These are phyloP conservation scores for Hanseniaspora sp. DNA, from an alignment of 1,139 yeast genomes.

Conservation along the genomic window DNA sequence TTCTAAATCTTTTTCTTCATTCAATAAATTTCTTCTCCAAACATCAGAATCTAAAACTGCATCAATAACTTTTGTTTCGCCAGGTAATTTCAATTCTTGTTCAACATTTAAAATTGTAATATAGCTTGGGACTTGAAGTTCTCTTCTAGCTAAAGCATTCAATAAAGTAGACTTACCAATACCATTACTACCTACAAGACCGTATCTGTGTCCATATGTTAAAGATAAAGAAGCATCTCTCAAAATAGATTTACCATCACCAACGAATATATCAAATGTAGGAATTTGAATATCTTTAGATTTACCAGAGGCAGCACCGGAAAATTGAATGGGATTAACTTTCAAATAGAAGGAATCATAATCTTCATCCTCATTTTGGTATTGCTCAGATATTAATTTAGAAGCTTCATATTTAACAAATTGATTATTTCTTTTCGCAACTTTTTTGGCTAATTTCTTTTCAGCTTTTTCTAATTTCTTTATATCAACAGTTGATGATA, in stretches of 20 bases:
- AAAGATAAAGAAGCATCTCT: constrained; percentile 79
- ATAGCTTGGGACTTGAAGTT: constrained; percentile 83
- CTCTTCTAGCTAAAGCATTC: constrained; percentile 87
- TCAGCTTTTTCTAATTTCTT: constrained; percentile 96
- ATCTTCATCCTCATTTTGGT: constrained; percentile 38
- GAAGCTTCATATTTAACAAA: constrained; percentile 88
- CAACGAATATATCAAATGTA: constrained; percentile 84
- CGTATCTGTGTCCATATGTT: constrained; percentile 88
- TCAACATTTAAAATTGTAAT: constrained; percentile 93
- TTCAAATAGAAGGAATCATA: constrained; percentile 91
- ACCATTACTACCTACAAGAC: constrained; percentile 98
- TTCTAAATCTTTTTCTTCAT: constrained; percentile 64
- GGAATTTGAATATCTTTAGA: constrained; percentile 91
- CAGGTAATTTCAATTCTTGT: constrained; percentile 85
- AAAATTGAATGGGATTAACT: constrained; percentile 82
- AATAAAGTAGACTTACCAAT: constrained; percentile 93
- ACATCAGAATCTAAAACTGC: constrained; percentile 97
- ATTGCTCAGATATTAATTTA: constrained; percentile 53
- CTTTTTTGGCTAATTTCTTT: constrained; percentile 89
- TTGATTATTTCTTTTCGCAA: constrained; percentile 82
- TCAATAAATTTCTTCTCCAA: constrained; percentile 83
- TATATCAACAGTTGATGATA: constrained; percentile 89
- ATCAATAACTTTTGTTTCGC: constrained; percentile 79
- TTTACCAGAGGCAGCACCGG: constrained; percentile 79
- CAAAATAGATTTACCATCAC: constrained; percentile 86